phyloP scores from a whole-genome alignment of 2,329 filamentous ascomycete species.

The Talaromyces marneffei region DNA sequence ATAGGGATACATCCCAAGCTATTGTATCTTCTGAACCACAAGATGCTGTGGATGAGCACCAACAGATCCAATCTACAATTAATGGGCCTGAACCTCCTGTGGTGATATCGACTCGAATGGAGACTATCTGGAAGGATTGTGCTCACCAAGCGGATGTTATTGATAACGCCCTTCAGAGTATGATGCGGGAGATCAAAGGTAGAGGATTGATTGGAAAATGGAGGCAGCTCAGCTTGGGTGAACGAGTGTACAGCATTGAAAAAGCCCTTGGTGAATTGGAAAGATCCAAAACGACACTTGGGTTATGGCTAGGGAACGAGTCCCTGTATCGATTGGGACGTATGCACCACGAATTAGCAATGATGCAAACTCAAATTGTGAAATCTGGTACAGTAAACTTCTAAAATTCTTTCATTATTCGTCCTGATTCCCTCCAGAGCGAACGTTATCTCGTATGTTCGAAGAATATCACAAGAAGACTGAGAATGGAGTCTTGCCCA shows the following conservation, averaged over 20 bases:
- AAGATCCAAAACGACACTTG: not conserved
- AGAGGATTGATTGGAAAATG: not conserved
- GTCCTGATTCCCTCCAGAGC: not conserved
- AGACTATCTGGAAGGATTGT: not conserved
- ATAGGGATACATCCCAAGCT: not conserved
- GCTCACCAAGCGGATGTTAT: not conserved
- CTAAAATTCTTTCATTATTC: not conserved
- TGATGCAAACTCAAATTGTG: not conserved
- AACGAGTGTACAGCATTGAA: not conserved
- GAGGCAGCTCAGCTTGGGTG: not conserved
- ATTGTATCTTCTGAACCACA: not conserved
- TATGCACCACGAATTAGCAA: not conserved
- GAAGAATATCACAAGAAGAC: not conserved
- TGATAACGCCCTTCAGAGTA: not conserved
- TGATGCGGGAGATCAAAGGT: not conserved
- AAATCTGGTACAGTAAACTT: not conserved
- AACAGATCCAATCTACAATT: not conserved
- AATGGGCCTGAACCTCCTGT: not conserved
- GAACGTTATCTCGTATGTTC: not conserved
- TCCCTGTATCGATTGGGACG: not conserved
- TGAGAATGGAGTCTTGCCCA: not conserved
- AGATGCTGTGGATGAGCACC: not conserved
- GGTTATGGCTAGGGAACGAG: not conserved
- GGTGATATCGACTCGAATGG: not conserved
- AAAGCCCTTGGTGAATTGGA: not conserved